Evolutionary conservation across 1,284 basidiomycete species (phyloP).

Genomic region (Cryptococcus amylolentus): DNA sequence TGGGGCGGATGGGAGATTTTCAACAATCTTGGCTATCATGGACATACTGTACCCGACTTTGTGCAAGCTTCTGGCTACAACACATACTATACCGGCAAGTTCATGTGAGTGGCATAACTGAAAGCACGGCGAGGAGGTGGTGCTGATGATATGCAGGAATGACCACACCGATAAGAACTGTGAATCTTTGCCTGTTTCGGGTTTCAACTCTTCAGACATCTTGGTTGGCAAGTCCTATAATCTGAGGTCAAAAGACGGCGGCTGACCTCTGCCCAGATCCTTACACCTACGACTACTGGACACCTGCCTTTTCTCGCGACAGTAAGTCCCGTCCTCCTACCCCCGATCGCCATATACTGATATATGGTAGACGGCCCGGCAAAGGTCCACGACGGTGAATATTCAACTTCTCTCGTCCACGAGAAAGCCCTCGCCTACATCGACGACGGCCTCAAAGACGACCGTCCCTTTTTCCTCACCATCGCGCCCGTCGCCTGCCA

Average conservation of each 20-base stretch:
- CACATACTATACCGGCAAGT: slow-evolving; percentile 40
- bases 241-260: too few relatives aligned
- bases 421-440: slow-evolving; percentile 30
- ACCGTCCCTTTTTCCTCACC: slow-evolving; percentile 36
- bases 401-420: slow-evolving; percentile 33
- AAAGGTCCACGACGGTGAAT: slow-evolving; percentile 21
- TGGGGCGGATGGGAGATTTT: slow-evolving; percentile 37
- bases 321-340: slow-evolving; percentile 2
- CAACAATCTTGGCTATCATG: slow-evolving; percentile 32
- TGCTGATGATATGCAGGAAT: slow-evolving; percentile 17
- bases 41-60: slow-evolving; percentile 31
- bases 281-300: slow-evolving; percentile 40
- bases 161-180: slow-evolving; percentile 30
- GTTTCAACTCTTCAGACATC: slow-evolving; percentile 26
- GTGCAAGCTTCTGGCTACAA: slow-evolving; percentile 33
- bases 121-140: background rate
- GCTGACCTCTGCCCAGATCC: slow-evolving; percentile 22
- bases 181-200: slow-evolving; percentile 20
- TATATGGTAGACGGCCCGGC: slow-evolving; percentile 16
- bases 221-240: slow-evolving; percentile 18
- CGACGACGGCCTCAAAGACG: slow-evolving; percentile 15
- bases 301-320: slow-evolving; percentile 21
- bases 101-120: slow-evolving; percentile 19
- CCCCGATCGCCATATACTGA: background rate
- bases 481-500: slow-evolving; percentile 12